A percentile compares a stretch with the other conserved stretches of the same genome.
These are phyloP conservation scores for Botrytis porri DNA, from an alignment of 2,329 filamentous ascomycete genomes.

Conservation along the genomic window DNA sequence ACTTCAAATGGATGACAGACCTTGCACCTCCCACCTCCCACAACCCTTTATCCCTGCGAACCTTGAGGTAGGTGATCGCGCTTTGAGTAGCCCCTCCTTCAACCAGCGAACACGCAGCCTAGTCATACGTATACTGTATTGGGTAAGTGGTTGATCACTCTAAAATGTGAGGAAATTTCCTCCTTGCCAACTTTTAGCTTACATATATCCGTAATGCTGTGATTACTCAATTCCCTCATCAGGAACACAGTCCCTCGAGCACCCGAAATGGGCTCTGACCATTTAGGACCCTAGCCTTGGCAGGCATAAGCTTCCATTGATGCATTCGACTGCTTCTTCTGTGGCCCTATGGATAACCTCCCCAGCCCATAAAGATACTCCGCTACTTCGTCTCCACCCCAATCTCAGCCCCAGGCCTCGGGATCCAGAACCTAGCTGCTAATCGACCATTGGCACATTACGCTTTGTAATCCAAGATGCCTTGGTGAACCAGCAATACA, in stretches of 20 bases:
- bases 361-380: constrained; percentile 11
- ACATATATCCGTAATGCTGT: constrained; percentile 5
- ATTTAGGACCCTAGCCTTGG: constrained; percentile 8
- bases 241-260: not conserved
- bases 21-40: constrained; percentile 15
- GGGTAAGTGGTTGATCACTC: not conserved
- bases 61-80: constrained; percentile 9
- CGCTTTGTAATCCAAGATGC: constrained; percentile 18
- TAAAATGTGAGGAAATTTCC: not conserved
- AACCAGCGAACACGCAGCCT: constrained; percentile 8
- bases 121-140: constrained; percentile 6
- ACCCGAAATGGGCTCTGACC: not conserved
- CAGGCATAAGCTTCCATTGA: constrained; percentile 18
- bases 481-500: constrained; percentile 21
- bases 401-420: constrained; percentile 27
- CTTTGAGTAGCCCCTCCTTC: constrained; percentile 17
- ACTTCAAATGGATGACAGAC: constrained; percentile 13
- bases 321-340: constrained; percentile 19
- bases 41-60: constrained; percentile 18
- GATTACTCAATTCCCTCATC: constrained; percentile 9
- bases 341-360: constrained; percentile 13
- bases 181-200: not conserved
- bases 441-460: constrained; percentile 25
- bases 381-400: constrained; percentile 16
- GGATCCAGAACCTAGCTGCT: constrained; percentile 27